Base-by-base conservation (phyloP, 139 green algal genomes). In the Asterochloris erici region DNA sequence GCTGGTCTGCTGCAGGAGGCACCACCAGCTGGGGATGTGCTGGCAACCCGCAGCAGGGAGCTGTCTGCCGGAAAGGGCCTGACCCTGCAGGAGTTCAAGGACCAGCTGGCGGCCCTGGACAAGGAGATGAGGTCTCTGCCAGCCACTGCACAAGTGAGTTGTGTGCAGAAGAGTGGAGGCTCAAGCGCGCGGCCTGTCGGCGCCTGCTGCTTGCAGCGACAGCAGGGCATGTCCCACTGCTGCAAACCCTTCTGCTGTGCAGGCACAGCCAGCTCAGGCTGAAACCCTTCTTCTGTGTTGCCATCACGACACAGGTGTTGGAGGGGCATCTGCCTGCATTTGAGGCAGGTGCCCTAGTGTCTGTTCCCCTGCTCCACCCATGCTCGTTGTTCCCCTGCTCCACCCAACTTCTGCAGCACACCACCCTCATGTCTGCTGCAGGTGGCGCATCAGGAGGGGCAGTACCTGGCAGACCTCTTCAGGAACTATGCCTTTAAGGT, bases 101-200 rank as follows among this genome's bases (percentile, higher is more conserved):
- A 87, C 14, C 84, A 96, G 83, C 87, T 98, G 27, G 85, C 68
- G 28, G 85, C 87, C 66, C 92, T 97, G 24, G 91, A 95, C 70
- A 83, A 75, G 15, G 83, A 84, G 60, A 86, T 97, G 73, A 84
- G 93, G 24, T 91, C 93, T 13, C 89, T 97, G 68, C 94, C 94
- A 11, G 92, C 94, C 23, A 97, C 94, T 24, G 94, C 94, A 9
- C 92, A 96, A 89, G 91, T 83, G 47, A 70, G 38, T 54, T 6
- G 38, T 54, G 38, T 54, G 38, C 38, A 54, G 38, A 54, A 54
- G 38, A 54, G 38, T 54, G 38, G 2, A 6, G 38, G 38, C 38
- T 54, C 38, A 54, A 6, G 2, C 4, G 38, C 6, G 38, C 38
- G 38, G 4, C 38, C 38, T 54, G 38, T 54, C 6, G 38, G 6